Base-by-base conservation (phyloP, 2,329 filamentous ascomycete species). In the Fusarium subtropicale region DNA sequence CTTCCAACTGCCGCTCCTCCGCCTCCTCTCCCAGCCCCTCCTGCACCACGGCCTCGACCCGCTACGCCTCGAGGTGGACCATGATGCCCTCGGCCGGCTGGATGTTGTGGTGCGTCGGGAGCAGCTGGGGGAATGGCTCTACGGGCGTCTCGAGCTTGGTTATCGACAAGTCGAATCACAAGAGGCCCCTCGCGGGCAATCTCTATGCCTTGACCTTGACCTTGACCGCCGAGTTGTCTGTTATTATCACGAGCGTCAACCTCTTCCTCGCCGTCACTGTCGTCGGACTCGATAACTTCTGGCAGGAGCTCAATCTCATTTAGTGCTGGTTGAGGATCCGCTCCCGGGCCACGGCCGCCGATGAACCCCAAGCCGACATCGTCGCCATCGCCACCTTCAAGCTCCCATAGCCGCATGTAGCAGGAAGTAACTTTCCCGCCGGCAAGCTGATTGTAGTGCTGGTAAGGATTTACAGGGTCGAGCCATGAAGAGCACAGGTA, bases 401-500 rank as follows among this genome's bases (percentile, higher is more conserved):
- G 81, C 75, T 97, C 96, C 94, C 94, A 98, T 4, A 99, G 83
- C 6, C 93, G 89, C 85, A 92, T 91, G 75, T 91, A 97, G 77
- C 96, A 99, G 13, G 83, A 83, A 2, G 88, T 92, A 33, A 81
- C 73, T 44, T 79, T 79, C 2, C 84, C 85, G 42, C 76, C 76
- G 18, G 86, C 83, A 53, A 82, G 80, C 30, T 88, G 85, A 76
- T 97, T 97, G 82, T 94, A 99, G 78, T 99, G 96, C 56, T 86
- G 82, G 76, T 98, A 98, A 2, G 94, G 94, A 72, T 97, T 96
- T 20, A 82, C 84, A 0, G 92, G 88, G 58, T 91, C 87, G 42
- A 99, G 85, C 92, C 93, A 98, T n/a, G 90, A 86, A 1, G 91
- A 91, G 76, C 96, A 98, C 2, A 98, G 86, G 73, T 98, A 98